Conservation (phyloP, 2,329 filamentous ascomycete genomes). For the Simplicillium aogashimaense region DNA sequence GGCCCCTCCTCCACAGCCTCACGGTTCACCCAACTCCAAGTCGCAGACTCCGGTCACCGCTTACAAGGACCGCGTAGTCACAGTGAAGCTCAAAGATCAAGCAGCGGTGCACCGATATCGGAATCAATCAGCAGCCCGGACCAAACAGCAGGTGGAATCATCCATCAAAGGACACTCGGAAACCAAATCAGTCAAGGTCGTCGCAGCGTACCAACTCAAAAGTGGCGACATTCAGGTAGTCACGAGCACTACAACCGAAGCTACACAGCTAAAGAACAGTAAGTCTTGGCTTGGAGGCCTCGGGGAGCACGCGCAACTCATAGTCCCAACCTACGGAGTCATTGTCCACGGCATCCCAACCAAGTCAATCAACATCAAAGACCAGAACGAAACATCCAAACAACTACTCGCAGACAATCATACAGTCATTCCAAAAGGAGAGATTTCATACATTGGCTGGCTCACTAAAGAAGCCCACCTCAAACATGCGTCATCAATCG, state of each 20-base stretch:
- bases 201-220: slow-evolving; percentile 13
- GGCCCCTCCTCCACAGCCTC: slow-evolving; percentile 7
- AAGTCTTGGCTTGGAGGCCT: too few relatives aligned
- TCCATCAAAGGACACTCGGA: slow-evolving; percentile 8
- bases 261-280: too few relatives aligned
- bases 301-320: slow-evolving; percentile 1
- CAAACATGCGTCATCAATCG: slow-evolving; percentile 13
- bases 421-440: slow-evolving; percentile 12
- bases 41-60: slow-evolving; percentile 10
- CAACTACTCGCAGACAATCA: slow-evolving; percentile 16
- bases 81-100: slow-evolving; percentile 11
- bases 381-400: slow-evolving; percentile 14
- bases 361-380: slow-evolving; percentile 16
- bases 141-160: slow-evolving; percentile 11
- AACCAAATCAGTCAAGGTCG: slow-evolving; percentile 8
- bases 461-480: slow-evolving; percentile 11
- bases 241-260: slow-evolving; percentile 8
- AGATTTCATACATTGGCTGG: slow-evolving; percentile 16
- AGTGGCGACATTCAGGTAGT: slow-evolving; percentile 14
- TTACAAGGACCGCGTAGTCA: slow-evolving; percentile 13
- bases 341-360: slow-evolving; percentile 12
- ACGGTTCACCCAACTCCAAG: slow-evolving; percentile 3
- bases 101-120: slow-evolving; percentile 9
- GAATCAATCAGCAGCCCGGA: slow-evolving; percentile 6
- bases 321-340: slow-evolving; percentile 7